Evolutionary conservation across 2,329 filamentous ascomycete genomes (phyloP).

Genomic region (Dothideomycetes sp.): DNA sequence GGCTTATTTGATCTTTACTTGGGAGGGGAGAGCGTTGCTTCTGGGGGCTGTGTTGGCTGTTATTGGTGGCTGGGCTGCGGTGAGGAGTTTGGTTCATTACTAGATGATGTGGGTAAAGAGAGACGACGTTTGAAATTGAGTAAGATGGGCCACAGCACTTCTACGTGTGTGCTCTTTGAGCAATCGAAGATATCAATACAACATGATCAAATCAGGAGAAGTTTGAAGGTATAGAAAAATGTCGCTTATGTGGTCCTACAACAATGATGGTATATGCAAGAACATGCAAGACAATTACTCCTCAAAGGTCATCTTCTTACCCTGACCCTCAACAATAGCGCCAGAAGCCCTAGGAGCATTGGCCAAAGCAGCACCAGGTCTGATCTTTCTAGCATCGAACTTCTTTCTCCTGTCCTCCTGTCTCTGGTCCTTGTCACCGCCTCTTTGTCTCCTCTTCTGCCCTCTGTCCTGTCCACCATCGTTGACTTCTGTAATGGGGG

Average conservation of each 20-base stretch:
- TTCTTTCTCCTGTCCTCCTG: constrained; percentile 28
- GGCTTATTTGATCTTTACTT: constrained; percentile 44
- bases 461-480: constrained; percentile 18
- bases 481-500: constrained; percentile 18
- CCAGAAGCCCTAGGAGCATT: constrained; percentile 59
- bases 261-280: too few species aligned
- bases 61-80: constrained; percentile 23
- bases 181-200: too few species aligned
- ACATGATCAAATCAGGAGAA: too few species aligned
- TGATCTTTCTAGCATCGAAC: constrained; percentile 36
- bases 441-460: constrained; percentile 21
- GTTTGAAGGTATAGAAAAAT: too few species aligned
- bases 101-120: too few species aligned
- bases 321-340: constrained; percentile 66
- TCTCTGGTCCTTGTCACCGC: constrained; percentile 24
- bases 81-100: constrained; percentile 18
- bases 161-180: too few species aligned
- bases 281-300: too few species aligned
- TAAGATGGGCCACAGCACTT: too few species aligned
- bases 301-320: constrained; percentile 77
- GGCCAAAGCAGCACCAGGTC: constrained; percentile 35
- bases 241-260: too few species aligned
- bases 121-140: too few species aligned
- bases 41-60: constrained; percentile 24
- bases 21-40: constrained; percentile 35